A percentile compares a stretch with the other conserved stretches of the same genome.
Evolutionary conservation across 345 rosid species (phyloP).

Genomic region (Moricandia moricandioides): DNA sequence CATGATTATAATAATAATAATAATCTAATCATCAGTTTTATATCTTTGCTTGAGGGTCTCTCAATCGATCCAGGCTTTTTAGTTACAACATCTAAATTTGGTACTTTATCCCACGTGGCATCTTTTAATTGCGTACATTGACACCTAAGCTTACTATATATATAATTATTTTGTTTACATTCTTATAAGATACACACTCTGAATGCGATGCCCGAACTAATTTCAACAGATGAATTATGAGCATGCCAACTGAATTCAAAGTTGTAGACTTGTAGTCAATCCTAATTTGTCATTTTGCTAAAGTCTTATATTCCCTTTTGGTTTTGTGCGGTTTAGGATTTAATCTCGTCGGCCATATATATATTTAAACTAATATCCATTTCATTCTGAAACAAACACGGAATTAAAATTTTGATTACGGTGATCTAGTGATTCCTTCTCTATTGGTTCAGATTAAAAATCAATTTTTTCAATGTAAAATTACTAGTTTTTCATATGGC

Average conservation of each 20-base stretch:
- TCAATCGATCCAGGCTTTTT: constrained; percentile 26
- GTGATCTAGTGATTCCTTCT: too few relatives aligned
- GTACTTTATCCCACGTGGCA: constrained; percentile 29
- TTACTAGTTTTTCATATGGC: too few relatives aligned
- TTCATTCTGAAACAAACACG: neutral
- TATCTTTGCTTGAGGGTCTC: constrained; percentile 30
- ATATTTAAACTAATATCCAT: neutral
- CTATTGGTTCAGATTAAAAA: too few relatives aligned
- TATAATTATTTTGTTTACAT: constrained; percentile 12
- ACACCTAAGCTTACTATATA: neutral
- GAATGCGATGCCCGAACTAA: constrained; percentile 35
- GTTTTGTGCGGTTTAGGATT: constrained; percentile 12
- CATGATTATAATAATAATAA: constrained; percentile 16
- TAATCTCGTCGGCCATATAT: constrained; percentile 6
- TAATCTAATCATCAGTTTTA: constrained; percentile 26
- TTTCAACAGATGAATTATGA: constrained; percentile 34
- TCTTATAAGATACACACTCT: constrained; percentile 25
- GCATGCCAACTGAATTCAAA: constrained; percentile 30
- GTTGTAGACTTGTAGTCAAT: neutral
- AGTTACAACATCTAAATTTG: constrained; percentile 22
- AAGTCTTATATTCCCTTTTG: constrained; percentile 6
- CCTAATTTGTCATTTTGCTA: constrained; percentile 15
- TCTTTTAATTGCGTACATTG: constrained; percentile 9
- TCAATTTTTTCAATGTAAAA: too few relatives aligned
- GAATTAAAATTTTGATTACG: neutral